phyloP scores from a whole-genome alignment of 2,329 filamentous ascomycete genomes.

The Pseudohalonectria lignicola region DNA sequence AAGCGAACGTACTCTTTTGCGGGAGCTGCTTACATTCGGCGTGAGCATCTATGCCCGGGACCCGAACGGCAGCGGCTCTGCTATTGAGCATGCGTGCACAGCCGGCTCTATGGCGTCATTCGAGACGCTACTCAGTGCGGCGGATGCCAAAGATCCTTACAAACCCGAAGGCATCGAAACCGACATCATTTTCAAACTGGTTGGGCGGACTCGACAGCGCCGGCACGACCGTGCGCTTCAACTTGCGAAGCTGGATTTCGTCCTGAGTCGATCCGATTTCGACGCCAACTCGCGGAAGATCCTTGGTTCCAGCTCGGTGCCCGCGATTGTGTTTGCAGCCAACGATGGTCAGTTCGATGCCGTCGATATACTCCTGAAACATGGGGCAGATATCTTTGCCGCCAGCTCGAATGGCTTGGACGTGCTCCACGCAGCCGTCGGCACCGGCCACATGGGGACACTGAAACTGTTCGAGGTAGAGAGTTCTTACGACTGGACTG shows the following conservation, averaged over 20 bases:
- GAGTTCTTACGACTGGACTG: neutral
- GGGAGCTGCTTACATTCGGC: no score
- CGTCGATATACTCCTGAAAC: neutral
- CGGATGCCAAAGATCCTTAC: no score
- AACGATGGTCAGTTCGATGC: neutral
- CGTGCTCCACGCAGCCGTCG: neutral
- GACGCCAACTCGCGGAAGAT: neutral
- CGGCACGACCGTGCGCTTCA: no score
- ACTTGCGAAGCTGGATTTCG: neutral
- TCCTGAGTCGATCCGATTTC: neutral
- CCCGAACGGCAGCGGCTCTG: no score
- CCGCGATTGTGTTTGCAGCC: neutral
- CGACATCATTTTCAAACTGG: neutral
- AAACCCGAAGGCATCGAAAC: no score
- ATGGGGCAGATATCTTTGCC: neutral
- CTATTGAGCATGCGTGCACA: no score
- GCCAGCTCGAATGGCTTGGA: neutral
- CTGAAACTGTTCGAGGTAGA: neutral
- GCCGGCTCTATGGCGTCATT: no score
- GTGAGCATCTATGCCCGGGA: no score
- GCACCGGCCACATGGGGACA: neutral
- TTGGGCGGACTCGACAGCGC: neutral
- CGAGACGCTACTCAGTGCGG: no score
- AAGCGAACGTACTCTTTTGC: no score
- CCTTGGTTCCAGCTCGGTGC: neutral